Evolutionary conservation across 495 filamentous ascomycete species (phyloP).

Genomic region (Penicillium verhagenii): DNA sequence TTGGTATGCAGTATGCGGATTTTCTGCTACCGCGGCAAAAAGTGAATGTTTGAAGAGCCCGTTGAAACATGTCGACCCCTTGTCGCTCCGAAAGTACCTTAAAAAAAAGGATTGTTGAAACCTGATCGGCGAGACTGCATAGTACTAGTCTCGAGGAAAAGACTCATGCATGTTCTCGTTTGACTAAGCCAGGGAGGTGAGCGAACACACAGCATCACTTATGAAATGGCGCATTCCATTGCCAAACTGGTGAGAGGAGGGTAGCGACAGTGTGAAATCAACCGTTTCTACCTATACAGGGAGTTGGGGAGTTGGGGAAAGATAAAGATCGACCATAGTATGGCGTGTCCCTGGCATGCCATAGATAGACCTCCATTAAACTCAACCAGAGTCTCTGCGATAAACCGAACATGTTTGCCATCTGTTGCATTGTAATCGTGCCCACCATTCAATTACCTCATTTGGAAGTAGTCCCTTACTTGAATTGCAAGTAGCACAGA

Average conservation of each 20-base stretch:
- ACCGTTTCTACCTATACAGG: background rate
- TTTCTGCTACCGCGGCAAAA: background rate
- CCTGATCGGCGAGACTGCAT: slow-evolving; percentile 16
- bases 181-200: too few species aligned
- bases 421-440: slow-evolving; percentile 16
- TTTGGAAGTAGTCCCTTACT: slow-evolving; percentile 24
- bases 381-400: background rate
- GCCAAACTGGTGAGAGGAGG: background rate
- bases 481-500: slow-evolving; percentile 19
- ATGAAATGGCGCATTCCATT: slow-evolving; percentile 11
- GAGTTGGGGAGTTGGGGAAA: background rate
- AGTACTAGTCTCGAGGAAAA: slow-evolving; percentile 10
- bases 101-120: slow-evolving; percentile 9
- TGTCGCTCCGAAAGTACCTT: background rate
- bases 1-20: background rate
- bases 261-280: background rate
- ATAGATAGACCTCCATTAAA: slow-evolving; percentile 6
- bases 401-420: slow-evolving; percentile 13
- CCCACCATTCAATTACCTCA: slow-evolving; percentile 16
- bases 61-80: background rate
- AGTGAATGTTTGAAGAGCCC: background rate
- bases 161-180: slow-evolving; percentile 11
- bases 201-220: background rate
- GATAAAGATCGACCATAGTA: background rate
- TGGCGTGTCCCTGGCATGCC: slow-evolving; percentile 20